A percentile compares a stretch with the other conserved stretches of the same genome.
Conservation (phyloP, 495 filamentous ascomycete species). For the Aspergillus baeticus region DNA sequence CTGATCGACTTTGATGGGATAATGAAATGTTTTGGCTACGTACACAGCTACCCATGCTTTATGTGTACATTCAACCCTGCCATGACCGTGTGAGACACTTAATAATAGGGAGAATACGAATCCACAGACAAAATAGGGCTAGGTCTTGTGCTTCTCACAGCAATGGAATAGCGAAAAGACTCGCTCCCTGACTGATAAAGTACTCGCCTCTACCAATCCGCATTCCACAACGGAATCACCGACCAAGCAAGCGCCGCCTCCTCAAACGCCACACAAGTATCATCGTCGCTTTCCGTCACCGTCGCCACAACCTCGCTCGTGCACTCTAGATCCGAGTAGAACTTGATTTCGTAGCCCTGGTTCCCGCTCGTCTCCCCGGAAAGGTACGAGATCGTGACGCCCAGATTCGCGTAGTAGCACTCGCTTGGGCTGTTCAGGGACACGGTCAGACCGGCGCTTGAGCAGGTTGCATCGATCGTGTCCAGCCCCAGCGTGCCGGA, state of each 20-base stretch:
- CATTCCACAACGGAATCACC: slow-evolving; percentile 6
- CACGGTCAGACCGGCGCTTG: neutral
- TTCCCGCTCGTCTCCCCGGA: neutral
- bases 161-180: no score
- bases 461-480: neutral
- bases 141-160: no score
- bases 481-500: neutral
- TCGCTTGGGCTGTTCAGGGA: neutral
- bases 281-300: neutral
- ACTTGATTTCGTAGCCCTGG: neutral
- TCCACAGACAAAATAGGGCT: no score
- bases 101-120: no score
- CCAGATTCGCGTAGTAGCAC: neutral
- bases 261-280: neutral
- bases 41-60: no score
- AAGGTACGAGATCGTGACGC: neutral
- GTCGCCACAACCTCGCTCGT: neutral
- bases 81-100: no score
- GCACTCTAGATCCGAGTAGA: neutral
- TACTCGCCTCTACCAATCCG: slow-evolving; percentile 7
- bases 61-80: no score
- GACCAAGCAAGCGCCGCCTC: neutral
- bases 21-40: no score
- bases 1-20: no score
- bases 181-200: no score